Base-by-base conservation (phyloP, 2,329 filamentous ascomycete genomes). In the Septoria petroselini region DNA sequence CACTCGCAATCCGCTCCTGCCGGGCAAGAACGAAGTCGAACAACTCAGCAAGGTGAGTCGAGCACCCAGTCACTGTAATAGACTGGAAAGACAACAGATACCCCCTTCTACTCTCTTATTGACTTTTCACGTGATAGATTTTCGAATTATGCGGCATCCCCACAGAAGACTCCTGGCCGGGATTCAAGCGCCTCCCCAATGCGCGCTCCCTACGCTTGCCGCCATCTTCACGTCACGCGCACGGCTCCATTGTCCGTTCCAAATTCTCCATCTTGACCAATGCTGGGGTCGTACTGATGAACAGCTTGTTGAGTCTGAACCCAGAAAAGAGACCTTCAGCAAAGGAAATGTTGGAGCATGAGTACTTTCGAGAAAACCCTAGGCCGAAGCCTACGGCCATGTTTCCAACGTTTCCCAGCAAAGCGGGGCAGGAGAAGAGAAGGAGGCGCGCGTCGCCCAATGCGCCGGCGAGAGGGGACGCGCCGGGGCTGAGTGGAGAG, bases 391-490 rank as follows among this genome's bases (percentile, higher is more conserved):
- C 85, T 6, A 86, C 88, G 66, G 86, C 85, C 62, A 85, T 98
- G 84, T 97, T 98, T 66, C 93, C 93, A 2, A 97, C 93, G 0
- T 98, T 97, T 67, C 93, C 93, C 0, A 93, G 87, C 62, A 96
- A 95, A 70, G 93, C 93, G 0, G 89, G 90, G 1, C 86, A 93
- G 74, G 93, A 98, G 75, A 29, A 84, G 64, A 76, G 90, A 60
- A 76, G 88, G 57, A 76, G 81, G 30, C 76, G 80, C 52, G 82
- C 83, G 53, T 91, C 84, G 56, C 93, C 93, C 1, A 84, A 90
- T 68, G 93, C 93, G 5, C 93, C 93, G 0, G 81, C 80, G 31
- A 76, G 91, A 25, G 91, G 90, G 0, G 82, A 42, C 11, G 63
- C 63, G 30, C 62, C 63, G 1, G 58, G 57, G 1, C 30, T 64